Base-by-base conservation (phyloP, 202 grass and related monocot species). In the Tripidium arundinaceum region DNA sequence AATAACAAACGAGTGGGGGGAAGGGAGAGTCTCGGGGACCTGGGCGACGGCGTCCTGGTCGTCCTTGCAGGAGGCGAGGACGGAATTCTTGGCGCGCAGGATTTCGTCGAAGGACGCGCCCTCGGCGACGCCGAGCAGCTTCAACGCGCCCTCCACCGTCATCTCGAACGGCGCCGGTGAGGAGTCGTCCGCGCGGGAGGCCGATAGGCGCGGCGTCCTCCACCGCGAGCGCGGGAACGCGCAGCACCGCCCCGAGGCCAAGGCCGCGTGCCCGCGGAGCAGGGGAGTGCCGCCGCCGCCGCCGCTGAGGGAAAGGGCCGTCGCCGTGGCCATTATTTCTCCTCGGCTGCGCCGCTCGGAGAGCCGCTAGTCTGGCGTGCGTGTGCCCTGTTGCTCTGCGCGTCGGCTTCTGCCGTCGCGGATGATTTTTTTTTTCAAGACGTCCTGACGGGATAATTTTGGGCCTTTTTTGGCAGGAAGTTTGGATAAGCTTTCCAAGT, bases 31-130 rank as follows among this genome's bases (percentile, higher is more conserved):
- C 70, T 62, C 22, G 19, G 13, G 28, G 26, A 99, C 92, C 92
- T 96, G 84, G 59, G 92, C 90, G 58, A 86, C 87, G 79, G 96
- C 87, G 72, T 96, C 80, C 78, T 68, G 86, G 81, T 99, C 92
- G 66, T 93, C 92, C 96, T 93, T 89, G 86, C 88, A 93, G 70
- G 96, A 83, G 37, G 92, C 88, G n/a, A 89, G 83, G 63, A 96
- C 84, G 68, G 78, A 83, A 76, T 90, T 96, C 90, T 99, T 99
- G 21, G 96, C 92, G 36, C 96, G 85, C 7, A 99, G 86, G 79
- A 99, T 99, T 58, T 99, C 96, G 18, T 99, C 96, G 41, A 99
- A 99, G 43, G 92, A 90, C 7, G 92, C 89, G 42, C 84, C 88
- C 67, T 93, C 86, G 8, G 81, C 37, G n/a, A 99, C 83, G 28